Evolutionary conservation across 2,329 filamentous ascomycete species (phyloP), one percentile per base, ranked within the genome.

Genomic region (Ilyonectria mors-panacis): DNA sequence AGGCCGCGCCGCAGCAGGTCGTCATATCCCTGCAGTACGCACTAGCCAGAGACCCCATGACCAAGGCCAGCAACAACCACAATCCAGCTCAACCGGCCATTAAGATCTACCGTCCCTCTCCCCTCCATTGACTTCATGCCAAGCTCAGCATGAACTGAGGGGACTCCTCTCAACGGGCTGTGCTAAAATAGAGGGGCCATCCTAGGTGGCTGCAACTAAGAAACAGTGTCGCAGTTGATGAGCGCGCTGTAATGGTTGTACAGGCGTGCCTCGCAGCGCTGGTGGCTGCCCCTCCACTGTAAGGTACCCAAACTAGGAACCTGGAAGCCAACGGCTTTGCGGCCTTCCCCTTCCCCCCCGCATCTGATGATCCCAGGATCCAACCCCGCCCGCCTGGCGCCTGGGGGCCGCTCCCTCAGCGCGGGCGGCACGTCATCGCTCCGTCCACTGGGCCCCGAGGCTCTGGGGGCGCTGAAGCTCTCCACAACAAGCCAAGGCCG

Each of bases 381-480:
- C 23, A 23, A 59, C 56, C 62, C 62, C 62, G 62, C 62, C 62
- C 56, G 56, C 62, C 47, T 54, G 55, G 39, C 50, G 50, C 56
- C 23, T 48, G 30, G 35, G 59, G 59, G 59, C 44, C 44, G n/a
- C n/a, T 33, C 48, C 3, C 47, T 65, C 28, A 50, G 44, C 35
- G 58, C 28, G 53, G 60, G 26, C 39, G 63, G 63, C 63, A 65
- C 63, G 63, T 65, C 63, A 65, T 65, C 53, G 57, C 57, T 57
- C 56, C 50, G 30, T 61, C 48, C 42, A 60, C 62, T 59, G 56
- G 56, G 26, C 50, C 19, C 17, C 57, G 42, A 44, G 56, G 45
- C 50, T 50, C 15, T 28, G 23, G 23, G 17, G 30, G 19, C 30
- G 23, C 48, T 60, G 63, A 65, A 65, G 57, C 63, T 65, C 63